phyloP scores from a whole-genome alignment of 2,329 filamentous ascomycete species.

The Calonectria leucothoes region DNA sequence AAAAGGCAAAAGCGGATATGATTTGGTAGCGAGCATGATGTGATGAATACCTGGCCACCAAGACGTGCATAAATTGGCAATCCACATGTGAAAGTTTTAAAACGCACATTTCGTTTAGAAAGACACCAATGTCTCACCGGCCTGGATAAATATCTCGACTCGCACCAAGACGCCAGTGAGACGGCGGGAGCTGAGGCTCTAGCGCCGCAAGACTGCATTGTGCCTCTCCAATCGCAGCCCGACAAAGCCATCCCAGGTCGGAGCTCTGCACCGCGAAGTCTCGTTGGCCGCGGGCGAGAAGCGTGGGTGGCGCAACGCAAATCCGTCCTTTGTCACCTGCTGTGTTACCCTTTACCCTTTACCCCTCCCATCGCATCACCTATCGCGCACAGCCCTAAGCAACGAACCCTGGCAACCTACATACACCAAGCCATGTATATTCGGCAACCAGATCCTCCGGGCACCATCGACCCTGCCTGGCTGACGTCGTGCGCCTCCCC shows the following conservation, averaged over 20 bases:
- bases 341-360: not conserved
- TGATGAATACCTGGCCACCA: not conserved
- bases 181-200: not conserved
- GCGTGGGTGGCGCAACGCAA: not conserved
- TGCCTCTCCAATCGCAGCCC: not conserved
- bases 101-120: not conserved
- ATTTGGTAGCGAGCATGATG: not conserved
- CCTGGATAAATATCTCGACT: not conserved
- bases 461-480: not conserved
- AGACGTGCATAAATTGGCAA: not conserved
- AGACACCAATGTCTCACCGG: not conserved
- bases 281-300: not conserved
- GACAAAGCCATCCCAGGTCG: not conserved
- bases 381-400: not conserved
- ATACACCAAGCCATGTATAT: not conserved
- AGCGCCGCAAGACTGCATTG: not conserved
- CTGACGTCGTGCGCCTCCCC: not conserved
- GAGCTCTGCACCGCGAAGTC: not conserved
- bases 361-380: too few species aligned
- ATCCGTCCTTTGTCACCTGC: not conserved
- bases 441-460: not conserved
- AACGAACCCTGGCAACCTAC: not conserved
- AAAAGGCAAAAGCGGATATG: not conserved
- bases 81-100: not conserved
- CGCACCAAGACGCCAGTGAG: not conserved